Percentiles rank a stretch among this genome's conserved stretches.
These are phyloP conservation scores for Pleurotus djamor DNA, from an alignment of 768 basidiomycete species.

Conservation along the genomic window DNA sequence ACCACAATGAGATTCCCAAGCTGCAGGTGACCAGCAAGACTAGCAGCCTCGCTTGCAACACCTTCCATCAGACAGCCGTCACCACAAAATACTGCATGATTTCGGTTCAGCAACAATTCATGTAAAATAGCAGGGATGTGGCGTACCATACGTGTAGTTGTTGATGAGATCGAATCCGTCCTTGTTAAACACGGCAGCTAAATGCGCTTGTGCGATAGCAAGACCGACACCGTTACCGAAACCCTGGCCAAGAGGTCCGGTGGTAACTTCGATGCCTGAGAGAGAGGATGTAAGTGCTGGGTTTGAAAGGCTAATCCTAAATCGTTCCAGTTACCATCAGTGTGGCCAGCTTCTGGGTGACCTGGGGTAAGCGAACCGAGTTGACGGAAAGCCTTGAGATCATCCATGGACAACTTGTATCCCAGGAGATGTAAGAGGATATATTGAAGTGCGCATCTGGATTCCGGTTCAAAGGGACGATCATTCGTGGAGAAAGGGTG, in stretches of 20 bases:
- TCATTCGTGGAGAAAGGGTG: neutral
- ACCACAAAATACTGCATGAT: constrained; percentile 72
- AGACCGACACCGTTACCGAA: constrained; percentile 93
- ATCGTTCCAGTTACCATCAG: constrained; percentile 32
- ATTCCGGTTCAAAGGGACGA: constrained; percentile 8
- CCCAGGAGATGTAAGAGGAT: constrained; percentile 88
- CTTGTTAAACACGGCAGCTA: constrained; percentile 89
- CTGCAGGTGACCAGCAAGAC: constrained; percentile 90
- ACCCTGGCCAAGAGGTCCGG: constrained; percentile 94
- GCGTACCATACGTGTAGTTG: constrained; percentile 88
- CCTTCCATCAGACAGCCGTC: constrained; percentile 99
- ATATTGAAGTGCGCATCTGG: constrained; percentile 91
- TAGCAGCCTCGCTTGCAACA: constrained; percentile 89
- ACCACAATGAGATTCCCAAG: constrained; percentile 92
- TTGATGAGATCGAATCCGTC: constrained; percentile 77
- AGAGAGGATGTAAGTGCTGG: constrained; percentile 3
- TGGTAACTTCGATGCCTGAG: constrained; percentile 84
- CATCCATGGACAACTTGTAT: constrained; percentile 89
- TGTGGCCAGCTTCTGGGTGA: constrained; percentile 78
- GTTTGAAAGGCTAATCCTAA: neutral
- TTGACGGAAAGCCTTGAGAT: constrained; percentile 93
- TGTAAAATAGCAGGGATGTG: constrained; percentile 5
- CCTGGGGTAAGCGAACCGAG: constrained; percentile 88
- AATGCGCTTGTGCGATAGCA: constrained; percentile 90
- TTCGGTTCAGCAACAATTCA: neutral